Evolutionary conservation across 1,139 yeast species (phyloP).

Genomic region (Candida freyschussii): DNA sequence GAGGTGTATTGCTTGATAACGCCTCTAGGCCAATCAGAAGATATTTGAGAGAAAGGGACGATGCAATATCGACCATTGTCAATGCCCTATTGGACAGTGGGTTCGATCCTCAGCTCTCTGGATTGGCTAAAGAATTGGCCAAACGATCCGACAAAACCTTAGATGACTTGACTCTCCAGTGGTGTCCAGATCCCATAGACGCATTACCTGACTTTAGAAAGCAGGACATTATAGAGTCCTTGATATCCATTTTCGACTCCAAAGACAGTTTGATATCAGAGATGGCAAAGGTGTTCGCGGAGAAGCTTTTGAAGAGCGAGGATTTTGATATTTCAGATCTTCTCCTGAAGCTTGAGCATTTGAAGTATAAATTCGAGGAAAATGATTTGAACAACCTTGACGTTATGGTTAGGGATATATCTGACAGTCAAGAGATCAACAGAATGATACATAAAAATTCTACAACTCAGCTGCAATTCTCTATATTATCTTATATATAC

Average conservation of each 20-base stretch:
- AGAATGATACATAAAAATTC: conserved; percentile 23
- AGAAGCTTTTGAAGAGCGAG: conserved; percentile 46
- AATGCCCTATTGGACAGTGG: conserved; percentile 62
- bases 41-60: conserved; percentile 63
- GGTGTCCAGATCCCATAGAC: conserved; percentile 94
- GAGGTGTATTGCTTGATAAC: conserved; percentile 76
- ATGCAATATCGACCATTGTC: conserved; percentile 66
- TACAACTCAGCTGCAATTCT: conserved; percentile 29
- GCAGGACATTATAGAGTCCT: conserved; percentile 62
- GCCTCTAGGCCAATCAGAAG: conserved; percentile 71
- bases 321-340: conserved; percentile 43
- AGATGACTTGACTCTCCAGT: conserved; percentile 37
- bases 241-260: conserved; percentile 73
- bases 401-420: conserved; percentile 79
- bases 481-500: conserved; percentile 37
- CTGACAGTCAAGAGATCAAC: conserved; percentile 44
- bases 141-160: conserved; percentile 22
- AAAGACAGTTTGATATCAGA: conserved; percentile 72
- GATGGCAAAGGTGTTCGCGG: conserved; percentile 62
- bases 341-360: conserved; percentile 41
- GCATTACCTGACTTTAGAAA: conserved; percentile 81
- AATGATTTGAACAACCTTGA: conserved; percentile 63
- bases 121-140: conserved; percentile 49
- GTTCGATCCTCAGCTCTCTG: conserved; percentile 35
- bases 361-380: conserved; percentile 66